Conservation (phyloP, 2,329 filamentous ascomycete genomes). For the Neofusicoccum umdonicola region DNA sequence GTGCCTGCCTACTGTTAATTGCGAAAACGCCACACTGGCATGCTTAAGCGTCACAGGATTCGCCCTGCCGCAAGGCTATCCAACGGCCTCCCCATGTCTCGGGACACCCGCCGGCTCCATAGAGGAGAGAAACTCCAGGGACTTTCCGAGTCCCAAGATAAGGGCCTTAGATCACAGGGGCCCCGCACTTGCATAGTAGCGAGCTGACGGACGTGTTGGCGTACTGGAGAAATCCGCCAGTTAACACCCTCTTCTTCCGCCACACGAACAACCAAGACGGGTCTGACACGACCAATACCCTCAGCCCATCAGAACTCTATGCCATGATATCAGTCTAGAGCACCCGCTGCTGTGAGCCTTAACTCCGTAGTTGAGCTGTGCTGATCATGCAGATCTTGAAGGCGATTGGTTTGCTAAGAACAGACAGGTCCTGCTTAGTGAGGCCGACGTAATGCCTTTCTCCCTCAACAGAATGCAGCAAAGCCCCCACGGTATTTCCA, state of each 20-base stretch:
- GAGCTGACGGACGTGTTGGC: conserved; percentile 1
- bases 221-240: background rate
- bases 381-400: background rate
- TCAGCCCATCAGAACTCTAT: conserved; percentile 6
- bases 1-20: background rate
- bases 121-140: background rate
- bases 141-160: background rate
- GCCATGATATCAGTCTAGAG: background rate
- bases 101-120: conserved; percentile 1
- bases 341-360: background rate
- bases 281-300: background rate
- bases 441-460: conserved; percentile 3
- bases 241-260: background rate
- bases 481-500: background rate
- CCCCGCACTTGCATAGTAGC: background rate
- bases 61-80: conserved; percentile 5
- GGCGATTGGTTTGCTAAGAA: background rate
- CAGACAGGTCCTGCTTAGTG: conserved; percentile 10
- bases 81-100: conserved; percentile 3
- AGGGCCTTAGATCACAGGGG: background rate
- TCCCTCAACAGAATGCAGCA: background rate
- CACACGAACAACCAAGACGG: background rate
- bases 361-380: background rate
- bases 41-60: background rate
- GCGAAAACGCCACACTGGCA: background rate